phyloP scores from a whole-genome alignment of 371 early-diverging fungal species.

The Coemansia sp. region DNA sequence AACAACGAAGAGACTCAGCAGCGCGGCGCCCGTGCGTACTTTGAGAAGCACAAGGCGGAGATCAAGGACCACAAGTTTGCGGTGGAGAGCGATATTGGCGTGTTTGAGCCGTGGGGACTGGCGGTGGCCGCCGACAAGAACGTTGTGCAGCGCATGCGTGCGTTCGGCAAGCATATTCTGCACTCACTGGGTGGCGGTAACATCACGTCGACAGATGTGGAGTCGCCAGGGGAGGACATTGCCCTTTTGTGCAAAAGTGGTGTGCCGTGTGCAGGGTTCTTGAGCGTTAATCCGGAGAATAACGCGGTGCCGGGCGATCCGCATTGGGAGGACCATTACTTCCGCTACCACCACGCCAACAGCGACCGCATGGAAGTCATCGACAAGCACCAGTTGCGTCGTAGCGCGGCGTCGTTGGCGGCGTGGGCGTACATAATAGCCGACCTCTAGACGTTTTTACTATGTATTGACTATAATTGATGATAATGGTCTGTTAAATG shows the following conservation, averaged over 20 bases:
- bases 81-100: constrained; percentile 59
- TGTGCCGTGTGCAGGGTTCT: constrained; percentile 57
- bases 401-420: constrained; percentile 58
- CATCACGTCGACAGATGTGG: constrained; percentile 37
- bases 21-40: constrained; percentile 57
- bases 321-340: constrained; percentile 48
- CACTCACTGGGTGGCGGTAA: constrained; percentile 44
- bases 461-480: too few species aligned
- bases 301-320: constrained; percentile 26
- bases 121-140: constrained; percentile 19
- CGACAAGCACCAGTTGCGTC: constrained; percentile 56
- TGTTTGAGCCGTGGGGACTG: constrained; percentile 60
- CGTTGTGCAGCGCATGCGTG: constrained; percentile 4
- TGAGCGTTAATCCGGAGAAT: constrained; percentile 53
- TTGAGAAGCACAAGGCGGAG: constrained; percentile 51
- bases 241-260: constrained; percentile 53
- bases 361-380: constrained; percentile 56
- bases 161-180: constrained; percentile 38
- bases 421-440: constrained; percentile 59
- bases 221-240: constrained; percentile 54
- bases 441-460: constrained; percentile 22
- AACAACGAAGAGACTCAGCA: constrained; percentile 60
- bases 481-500: constrained; percentile 5
- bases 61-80: constrained; percentile 56
- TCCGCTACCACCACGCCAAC: constrained; percentile 56